Base-by-base conservation (phyloP, 148 eudicot species). In the Spergularia bocconei region DNA sequence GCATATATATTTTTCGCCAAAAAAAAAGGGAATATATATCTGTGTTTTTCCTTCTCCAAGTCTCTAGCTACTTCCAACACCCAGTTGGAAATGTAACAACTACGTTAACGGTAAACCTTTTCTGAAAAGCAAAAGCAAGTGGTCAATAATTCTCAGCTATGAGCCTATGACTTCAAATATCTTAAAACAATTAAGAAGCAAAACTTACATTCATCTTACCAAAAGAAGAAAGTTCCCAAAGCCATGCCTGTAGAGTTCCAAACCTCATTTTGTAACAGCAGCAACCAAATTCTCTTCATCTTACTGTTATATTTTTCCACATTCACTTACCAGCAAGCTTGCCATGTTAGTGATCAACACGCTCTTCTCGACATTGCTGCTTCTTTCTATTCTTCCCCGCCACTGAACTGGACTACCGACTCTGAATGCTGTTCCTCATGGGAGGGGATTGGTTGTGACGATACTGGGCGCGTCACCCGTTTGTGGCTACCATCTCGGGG, bases 371-470 rank as follows among this genome's bases (percentile, higher is more conserved):
- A 81, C 39, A 84, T 92, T 77, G 81, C 82, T 16, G 61, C 2
- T 10, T 64, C 41, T 16, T 14, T 90, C 68, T 74, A 64, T 56
- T 23, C 85, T 36, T 21, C 77, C 10, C 13, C 74, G 15, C 81
- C 85, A 14, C 76, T 88, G 59, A 85, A 87, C 39, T 89, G 98
- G 98, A 74, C 79, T 51, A 36, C 82, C 70, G 67, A 66, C 0
- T 16, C 71, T 6, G 84, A 88, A 63, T 93, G 98, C 80, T 91
- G 96, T 65, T 62, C 64, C 13, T 66, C 56, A 12, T 93, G 98
- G 98, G 88, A 89, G 60, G 98, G 98, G 6, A 66, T 93, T 38
- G 61, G 33, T 36, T 93, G 98, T 68, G 86, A 86, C 78, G 63
- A 2, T 0, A 50, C 67, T 25, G 84, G 83, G 4, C 71, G 83